phyloP scores from a whole-genome alignment of 148 eudicot genomes.

The Vaccinium darrowii region DNA sequence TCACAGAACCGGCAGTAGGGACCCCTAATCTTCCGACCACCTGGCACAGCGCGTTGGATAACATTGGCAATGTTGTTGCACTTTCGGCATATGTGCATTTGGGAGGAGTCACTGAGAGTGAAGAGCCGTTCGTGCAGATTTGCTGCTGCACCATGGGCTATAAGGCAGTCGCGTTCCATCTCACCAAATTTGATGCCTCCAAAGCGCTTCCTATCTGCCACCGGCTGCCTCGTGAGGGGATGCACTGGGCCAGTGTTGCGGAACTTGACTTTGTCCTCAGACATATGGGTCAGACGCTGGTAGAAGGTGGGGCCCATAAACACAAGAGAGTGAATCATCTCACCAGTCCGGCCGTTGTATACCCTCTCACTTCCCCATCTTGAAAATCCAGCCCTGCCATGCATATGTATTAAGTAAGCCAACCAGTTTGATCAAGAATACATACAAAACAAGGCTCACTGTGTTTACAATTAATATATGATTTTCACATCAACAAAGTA shows the following conservation, averaged over 20 bases:
- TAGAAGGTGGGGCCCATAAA: slow-evolving; percentile 93
- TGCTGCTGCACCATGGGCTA: slow-evolving; percentile 90
- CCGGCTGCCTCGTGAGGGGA: slow-evolving; percentile 92
- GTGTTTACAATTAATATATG: background rate
- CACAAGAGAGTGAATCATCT: slow-evolving; percentile 57
- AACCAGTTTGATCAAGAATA: background rate
- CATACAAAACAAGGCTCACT: background rate
- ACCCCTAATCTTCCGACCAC: slow-evolving; percentile 74
- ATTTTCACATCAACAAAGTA: background rate
- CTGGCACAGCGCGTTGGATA: slow-evolving; percentile 61
- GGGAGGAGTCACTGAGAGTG: slow-evolving; percentile 81
- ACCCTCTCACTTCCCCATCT: slow-evolving; percentile 92
- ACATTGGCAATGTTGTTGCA: slow-evolving; percentile 76
- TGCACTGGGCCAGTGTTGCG: slow-evolving; percentile 95
- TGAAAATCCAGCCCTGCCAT: slow-evolving; percentile 78
- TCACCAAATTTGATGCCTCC: slow-evolving; percentile 98
- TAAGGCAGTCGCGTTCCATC: slow-evolving; percentile 94
- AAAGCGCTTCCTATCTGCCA: slow-evolving; percentile 86
- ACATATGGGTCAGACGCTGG: slow-evolving; percentile 87
- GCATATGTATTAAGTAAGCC: slow-evolving; percentile 7
- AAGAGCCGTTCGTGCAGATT: slow-evolving; percentile 96
- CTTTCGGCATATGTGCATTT: slow-evolving; percentile 74
- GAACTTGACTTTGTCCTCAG: slow-evolving; percentile 95
- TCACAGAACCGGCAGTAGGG: slow-evolving; percentile 86
- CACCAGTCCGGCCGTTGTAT: slow-evolving; percentile 83